phyloP scores from a whole-genome alignment of 495 filamentous ascomycete genomes.

The Letharia columbiana region DNA sequence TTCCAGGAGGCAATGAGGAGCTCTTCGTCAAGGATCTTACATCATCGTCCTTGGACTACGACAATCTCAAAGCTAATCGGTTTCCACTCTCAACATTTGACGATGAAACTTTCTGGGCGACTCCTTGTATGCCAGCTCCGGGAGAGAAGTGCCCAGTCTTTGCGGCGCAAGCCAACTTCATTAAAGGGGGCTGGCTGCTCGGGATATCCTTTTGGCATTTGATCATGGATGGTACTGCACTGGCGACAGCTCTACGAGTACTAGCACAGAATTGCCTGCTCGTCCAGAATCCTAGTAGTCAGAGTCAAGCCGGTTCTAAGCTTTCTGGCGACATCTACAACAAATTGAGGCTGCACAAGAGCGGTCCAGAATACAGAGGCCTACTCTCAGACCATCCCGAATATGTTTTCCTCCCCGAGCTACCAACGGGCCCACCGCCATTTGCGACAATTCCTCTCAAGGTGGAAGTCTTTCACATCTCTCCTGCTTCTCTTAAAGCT shows the following conservation, averaged over 20 bases:
- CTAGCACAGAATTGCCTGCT: slow-evolving; percentile 34
- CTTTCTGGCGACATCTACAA: not conserved
- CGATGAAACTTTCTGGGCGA: slow-evolving; percentile 28
- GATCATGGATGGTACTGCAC: slow-evolving; percentile 31
- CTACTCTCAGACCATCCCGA: slow-evolving; percentile 9
- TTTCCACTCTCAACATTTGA: slow-evolving; percentile 32
- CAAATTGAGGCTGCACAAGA: not conserved
- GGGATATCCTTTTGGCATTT: slow-evolving; percentile 30
- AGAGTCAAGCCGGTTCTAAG: not conserved
- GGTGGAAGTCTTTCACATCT: slow-evolving; percentile 5
- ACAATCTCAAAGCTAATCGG: slow-evolving; percentile 28
- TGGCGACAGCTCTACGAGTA: slow-evolving; percentile 30
- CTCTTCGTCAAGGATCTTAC: slow-evolving; percentile 31
- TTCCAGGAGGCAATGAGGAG: slow-evolving; percentile 5
- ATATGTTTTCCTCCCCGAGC: not conserved
- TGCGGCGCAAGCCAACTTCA: slow-evolving; percentile 35
- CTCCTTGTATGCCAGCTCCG: slow-evolving; percentile 29
- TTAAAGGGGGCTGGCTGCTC: slow-evolving; percentile 28
- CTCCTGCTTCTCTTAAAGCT: slow-evolving; percentile 2
- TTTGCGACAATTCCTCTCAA: not conserved
- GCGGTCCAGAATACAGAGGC: slow-evolving; percentile 2
- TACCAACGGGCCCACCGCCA: not conserved
- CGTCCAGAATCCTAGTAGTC: not conserved
- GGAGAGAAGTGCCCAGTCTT: slow-evolving; percentile 28
- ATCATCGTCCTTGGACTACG: slow-evolving; percentile 25